Base-by-base conservation (phyloP, 495 filamentous ascomycete genomes). In the Penicillium riverlandense region DNA sequence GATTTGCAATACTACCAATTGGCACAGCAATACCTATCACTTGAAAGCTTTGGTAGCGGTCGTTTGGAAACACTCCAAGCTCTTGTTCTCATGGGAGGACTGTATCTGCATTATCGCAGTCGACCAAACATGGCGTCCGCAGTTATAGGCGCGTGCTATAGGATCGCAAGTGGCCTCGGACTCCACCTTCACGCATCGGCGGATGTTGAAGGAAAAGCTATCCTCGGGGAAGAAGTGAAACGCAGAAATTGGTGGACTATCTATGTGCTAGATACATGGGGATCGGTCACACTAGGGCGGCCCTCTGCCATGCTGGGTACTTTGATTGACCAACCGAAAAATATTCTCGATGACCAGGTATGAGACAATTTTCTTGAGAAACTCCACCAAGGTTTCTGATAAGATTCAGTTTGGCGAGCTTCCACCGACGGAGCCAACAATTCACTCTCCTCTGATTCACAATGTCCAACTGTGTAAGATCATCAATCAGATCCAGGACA, bases 401-500 rank as follows among this genome's bases (percentile, higher is more conserved):
- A 9, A 22, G 8, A 38, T 38, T 15, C 29, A 52, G 45, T 8
- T 38, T n/a, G 49, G 40, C 44, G 54, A 58, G 44, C 54, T 49
- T 50, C 35, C 45, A 29, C 48, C 29, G 16, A 45, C 33, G 33
- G 52, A 37, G 49, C 61, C 35, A 51, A 43, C 49, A 37, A 48
- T 35, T 11, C 49, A 33, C 41, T 47, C 16, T 40, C 57, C 40
- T 38, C 42, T 38, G 52, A 61, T 48, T 34, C 53, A 84, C 61
- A 80, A 82, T 62, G 78, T 83, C 59, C 77, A 79, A 52, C 84
- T 86, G 66, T 84, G 79, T 71, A 82, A 82, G 57, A 79, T 84
- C 32, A 77, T 78, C 7, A 84, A 79, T 2, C 62, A 75, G 35
- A 80, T 86, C 43, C 81, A 86, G 56, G 82, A 86, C 57, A 71